Evolutionary conservation across 1,284 basidiomycete genomes (phyloP), one percentile per base, ranked within the genome.

Genomic region (Heterobasidion irregulare): DNA sequence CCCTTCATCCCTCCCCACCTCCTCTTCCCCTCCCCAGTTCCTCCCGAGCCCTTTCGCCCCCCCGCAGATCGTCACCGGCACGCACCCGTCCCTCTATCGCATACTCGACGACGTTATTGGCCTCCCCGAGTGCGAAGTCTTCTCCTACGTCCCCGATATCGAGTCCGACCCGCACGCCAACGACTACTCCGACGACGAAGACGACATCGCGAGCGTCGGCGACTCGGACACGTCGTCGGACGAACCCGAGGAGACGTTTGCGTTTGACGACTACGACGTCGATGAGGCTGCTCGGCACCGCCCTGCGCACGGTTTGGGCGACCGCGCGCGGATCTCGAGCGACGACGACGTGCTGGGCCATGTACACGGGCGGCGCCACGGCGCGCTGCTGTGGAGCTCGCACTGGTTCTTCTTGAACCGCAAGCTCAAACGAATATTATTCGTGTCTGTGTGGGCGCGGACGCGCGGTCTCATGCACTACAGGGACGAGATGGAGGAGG

Each of bases 351-450:
- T 62, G 7, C 63, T 63, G 54, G 62, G 59, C 52, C 64, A 62
- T 48, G 62, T 66, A 51, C 61, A 65, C 36, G 60, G 64, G 59
- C 72, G 67, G 55, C 72, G 74, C 55, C 65, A 74, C 13, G 93
- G 93, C n/a, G 89, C 93, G 5, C 75, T 98, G 56, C 77, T 98
- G 6, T 98, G 95, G 96, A 94, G 92, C 38, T 94, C 92, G 13
- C 94, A 98, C 68, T 97, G 94, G 83, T 98, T 99, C 76, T 97
- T 99, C 76, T 79, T 95, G 68, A 97, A 95, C 75, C 82, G 88
- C 67, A 96, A 93, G 68, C 74, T 86, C 72, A 98, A 97, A 75
- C 84, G 96, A 18, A 86, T 99, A 63, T 71, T 99, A 52, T 98
- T 97, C 70, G 83, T 98, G 57, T 92, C 92, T 0, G 85, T 94